Base-by-base conservation (phyloP, 495 filamentous ascomycete genomes). In the Podospora conica region DNA sequence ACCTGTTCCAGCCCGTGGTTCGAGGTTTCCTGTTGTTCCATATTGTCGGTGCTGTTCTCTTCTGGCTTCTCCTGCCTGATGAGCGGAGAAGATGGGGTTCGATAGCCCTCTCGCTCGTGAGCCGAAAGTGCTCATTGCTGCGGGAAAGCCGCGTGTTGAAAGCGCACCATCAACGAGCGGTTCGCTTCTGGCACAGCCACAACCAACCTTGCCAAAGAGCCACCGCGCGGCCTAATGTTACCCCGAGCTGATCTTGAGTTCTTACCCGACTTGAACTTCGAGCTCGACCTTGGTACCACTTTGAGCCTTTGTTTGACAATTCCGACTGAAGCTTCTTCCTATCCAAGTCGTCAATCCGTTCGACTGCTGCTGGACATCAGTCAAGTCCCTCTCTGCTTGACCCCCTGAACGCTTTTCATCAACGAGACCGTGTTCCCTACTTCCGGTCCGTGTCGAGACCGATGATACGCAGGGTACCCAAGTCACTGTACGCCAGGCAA, bases 401-500 rank as follows among this genome's bases (percentile, higher is more conserved):
- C 15, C n/a, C 7, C 40, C 15, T n/a, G 18, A n/a, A n/a, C 40
- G 40, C 15, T 6, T 6, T 48, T 8, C 6, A 3, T 48, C 5
- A 15, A n/a, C 5, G 18, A 18, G 24, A 11, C 15, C 20, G 53
- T 20, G 10, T 53, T 15, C 57, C 25, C 70, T 61, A 80, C 68
- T 80, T 82, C 54, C 75, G 73, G 58, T 81, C 80, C 12, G 71
- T 64, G 64, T 80, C 80, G 20, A 80, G 67, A 40, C 92, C 92
- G 59, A 96, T 82, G 74, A 97, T 93, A 80, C 88, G 93, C 68
- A 98, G 78, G 20, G 88, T 90, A 0, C 88, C 87, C 4, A 87
- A 80, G 70, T 96, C 95, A 23, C 90, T 89, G 80, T 96, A 97
- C 12, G 94, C 95, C 60, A 98, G 74, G 81, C 87, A 91, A 72